Evolutionary conservation across 179 eudicot genomes (phyloP), one percentile per base, ranked within the genome.

Genomic region (Nepenthes alata): DNA sequence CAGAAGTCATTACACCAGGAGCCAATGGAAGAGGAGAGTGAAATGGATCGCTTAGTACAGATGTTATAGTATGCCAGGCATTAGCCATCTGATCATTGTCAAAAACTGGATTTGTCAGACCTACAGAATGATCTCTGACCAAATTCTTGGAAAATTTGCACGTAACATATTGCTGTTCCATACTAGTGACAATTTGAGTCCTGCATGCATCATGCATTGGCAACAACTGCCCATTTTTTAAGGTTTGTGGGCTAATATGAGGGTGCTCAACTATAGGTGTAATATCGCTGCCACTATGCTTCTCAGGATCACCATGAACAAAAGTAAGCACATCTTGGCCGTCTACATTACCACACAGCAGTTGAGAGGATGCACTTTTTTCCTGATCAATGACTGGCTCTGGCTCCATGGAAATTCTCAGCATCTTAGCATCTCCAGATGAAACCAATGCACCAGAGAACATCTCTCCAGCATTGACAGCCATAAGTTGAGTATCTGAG

Each of bases 221-320:
- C 64, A 83, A 63, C 70, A 79, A 67, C 73, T 88, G 95, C 73
- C 89, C 91, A 54, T 84, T 84, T 73, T 72, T 88, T 25, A 72
- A 78, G 47, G 83, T 72, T 80, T 83, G 51, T 77, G 79, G 55
- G 88, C 66, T 49, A 65, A 63, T 60, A 53, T 80, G 79, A 66
- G 77, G 57, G 63, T 74, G 67, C 41, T 82, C 94, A 71, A 57
- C 66, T 70, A 70, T 74, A 69, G 76, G 11, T 11, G 77, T 38
- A 69, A 41, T 47, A 67, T 49, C 70, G 56, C 67, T 53, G 74
- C 59, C 34, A 44, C 58, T 57, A 65, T 64, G 52, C 52, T 63
- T 77, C 62, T 74, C 82, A 70, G 45, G 2, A 41, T 41, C 45
- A 41, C 45, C 45, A 41, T 41, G 80, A 58, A 71, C 75, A 71